Evolutionary conservation across 805 yeast genomes (phyloP), one percentile per base, ranked within the genome.

Genomic region (Saturnispora saitoi): DNA sequence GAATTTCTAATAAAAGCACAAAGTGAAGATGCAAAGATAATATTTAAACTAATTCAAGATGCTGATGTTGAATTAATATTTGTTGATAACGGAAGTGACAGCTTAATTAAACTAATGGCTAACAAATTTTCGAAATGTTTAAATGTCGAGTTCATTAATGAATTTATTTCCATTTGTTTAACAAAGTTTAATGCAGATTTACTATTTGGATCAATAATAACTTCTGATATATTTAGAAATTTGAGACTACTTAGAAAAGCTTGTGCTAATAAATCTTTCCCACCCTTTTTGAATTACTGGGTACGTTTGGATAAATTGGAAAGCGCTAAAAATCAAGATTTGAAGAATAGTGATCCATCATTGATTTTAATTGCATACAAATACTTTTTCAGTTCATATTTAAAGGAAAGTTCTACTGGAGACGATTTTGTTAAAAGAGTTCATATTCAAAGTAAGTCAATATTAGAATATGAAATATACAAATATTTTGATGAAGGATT

Each of bases 31-130:
- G 47, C 51, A 5, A 29, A 29, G 6, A 3, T 11, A n/a, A 12
- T 52, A 12, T 52, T 52, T 19, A 51, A 45, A 15, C 36, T 51
- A 12, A 46, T 51, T 36, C 51, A 49, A 42, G 44, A 43, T 32
- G 44, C 43, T 8, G 51, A 51, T 44, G 24, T 47, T 29, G 50
- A 49, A 17, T 32, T 51, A 11, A 34, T 51, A 9, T 47, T 51
- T 44, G 19, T 15, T 11, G 12, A 28, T 2, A 40, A 38, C 26
- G 26, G 28, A 5, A 22, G 26, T 12, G 28, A 19, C 2, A 22
- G 48, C 22, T 31, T 51, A 5, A 31, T 48, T 41, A 42, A 20
- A 14, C 12, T 22, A 15, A 30, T 51, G n/a, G 36, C 46, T 4
- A 41, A 48, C 26, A 43, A 36, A 17, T 32, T 47, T 24, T 41